A percentile compares a stretch with the other conserved stretches of the same genome.
Conservation (phyloP, 805 yeast species). For the Scheffersomyces amazonensis region DNA sequence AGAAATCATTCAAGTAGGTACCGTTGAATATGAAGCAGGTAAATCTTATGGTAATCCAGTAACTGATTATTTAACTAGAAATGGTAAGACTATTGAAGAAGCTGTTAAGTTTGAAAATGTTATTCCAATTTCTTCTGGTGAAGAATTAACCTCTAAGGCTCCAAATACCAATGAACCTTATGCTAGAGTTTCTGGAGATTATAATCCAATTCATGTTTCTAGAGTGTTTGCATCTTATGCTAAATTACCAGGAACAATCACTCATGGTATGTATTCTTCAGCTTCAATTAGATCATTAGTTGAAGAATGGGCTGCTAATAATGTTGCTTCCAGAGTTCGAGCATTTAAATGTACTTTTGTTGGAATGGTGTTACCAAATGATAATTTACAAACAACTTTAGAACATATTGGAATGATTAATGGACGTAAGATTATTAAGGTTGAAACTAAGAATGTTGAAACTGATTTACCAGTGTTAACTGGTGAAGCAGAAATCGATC, state of each 20-base stretch:
- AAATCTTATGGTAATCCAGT: constrained; percentile 97
- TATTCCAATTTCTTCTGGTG: constrained; percentile 74
- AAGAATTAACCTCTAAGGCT: constrained; percentile 66
- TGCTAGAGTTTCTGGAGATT: constrained; percentile 97
- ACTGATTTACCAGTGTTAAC: constrained; percentile 73
- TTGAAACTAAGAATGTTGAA: constrained; percentile 81
- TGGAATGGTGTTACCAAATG: constrained; percentile 98
- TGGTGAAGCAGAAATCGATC: constrained; percentile 99
- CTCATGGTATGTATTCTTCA: constrained; percentile 98
- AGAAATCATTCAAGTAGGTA: constrained; percentile 81
- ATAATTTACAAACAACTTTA: constrained; percentile 77
- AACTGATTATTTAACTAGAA: constrained; percentile 85
- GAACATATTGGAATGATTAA: constrained; percentile 99
- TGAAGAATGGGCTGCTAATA: constrained; percentile 98
- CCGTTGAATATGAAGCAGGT: constrained; percentile 84
- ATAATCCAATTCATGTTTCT: constrained; percentile 96
- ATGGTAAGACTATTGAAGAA: constrained; percentile 92
- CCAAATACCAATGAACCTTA: constrained; percentile 97
- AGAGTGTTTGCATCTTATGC: constrained; percentile 94
- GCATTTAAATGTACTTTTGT: constrained; percentile 88
- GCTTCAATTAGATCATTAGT: constrained; percentile 93
- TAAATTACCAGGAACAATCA: constrained; percentile 92
- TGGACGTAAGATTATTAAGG: constrained; percentile 95
- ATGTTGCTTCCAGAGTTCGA: constrained; percentile 92
- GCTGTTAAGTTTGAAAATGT: constrained; percentile 86